Percentiles rank a stretch among this genome's conserved stretches.
Evolutionary conservation across 2,329 filamentous ascomycete species (phyloP).

Genomic region (Colletotrichum tofieldiae): DNA sequence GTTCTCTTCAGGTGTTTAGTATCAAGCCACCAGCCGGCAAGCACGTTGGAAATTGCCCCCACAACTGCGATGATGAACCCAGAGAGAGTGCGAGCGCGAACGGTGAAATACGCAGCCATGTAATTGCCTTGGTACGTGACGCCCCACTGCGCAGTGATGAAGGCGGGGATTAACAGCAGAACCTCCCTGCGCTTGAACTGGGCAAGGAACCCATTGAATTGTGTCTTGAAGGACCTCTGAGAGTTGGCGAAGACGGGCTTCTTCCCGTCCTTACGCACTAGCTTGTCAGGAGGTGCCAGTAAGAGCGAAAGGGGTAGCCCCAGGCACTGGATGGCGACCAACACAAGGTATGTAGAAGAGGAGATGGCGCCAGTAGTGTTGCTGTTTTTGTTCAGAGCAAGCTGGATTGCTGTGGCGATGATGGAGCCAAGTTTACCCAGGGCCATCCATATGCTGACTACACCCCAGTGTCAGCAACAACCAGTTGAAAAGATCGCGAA

Average conservation of each 20-base stretch:
- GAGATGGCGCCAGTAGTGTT: conserved; percentile 60
- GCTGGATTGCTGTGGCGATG: conserved; percentile 66
- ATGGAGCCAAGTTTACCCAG: conserved; percentile 67
- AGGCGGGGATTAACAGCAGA: conserved; percentile 40
- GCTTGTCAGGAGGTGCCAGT: conserved; percentile 61
- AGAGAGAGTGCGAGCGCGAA: conserved; percentile 40
- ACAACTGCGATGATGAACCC: conserved; percentile 59
- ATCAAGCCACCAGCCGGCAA: conserved; percentile 41
- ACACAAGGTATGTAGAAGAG: conserved; percentile 57
- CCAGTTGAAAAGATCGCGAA: neutral
- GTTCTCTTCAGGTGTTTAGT: conserved; percentile 33
- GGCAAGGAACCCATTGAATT: conserved; percentile 22
- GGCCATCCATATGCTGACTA: conserved; percentile 65
- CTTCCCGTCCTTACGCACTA: conserved; percentile 57
- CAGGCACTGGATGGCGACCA: conserved; percentile 62
- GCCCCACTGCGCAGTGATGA: conserved; percentile 44
- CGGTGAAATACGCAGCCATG: conserved; percentile 42
- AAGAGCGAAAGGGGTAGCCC: conserved; percentile 61
- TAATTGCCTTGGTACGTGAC: conserved; percentile 45
- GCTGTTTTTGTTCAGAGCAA: conserved; percentile 63
- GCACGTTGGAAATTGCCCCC: conserved; percentile 43
- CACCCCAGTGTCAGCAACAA: neutral
- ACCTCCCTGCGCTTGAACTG: conserved; percentile 36
- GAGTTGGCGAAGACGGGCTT: conserved; percentile 45
- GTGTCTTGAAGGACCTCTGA: conserved; percentile 50